Conservation (phyloP, 2,329 filamentous ascomycete species). For the Ophiobolus disseminans region DNA sequence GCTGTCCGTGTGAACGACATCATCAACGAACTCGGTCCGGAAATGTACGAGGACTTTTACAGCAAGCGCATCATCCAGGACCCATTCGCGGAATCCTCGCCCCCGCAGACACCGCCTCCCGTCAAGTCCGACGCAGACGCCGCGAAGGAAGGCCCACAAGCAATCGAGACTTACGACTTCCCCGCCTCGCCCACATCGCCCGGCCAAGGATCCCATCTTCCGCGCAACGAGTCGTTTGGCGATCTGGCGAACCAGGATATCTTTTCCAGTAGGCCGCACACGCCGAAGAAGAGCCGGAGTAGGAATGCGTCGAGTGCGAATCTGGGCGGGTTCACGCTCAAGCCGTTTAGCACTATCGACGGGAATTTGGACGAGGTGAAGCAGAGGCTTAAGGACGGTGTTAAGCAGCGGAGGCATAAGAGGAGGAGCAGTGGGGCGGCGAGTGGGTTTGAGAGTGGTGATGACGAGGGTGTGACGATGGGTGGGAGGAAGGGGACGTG, state of each 20-base stretch:
- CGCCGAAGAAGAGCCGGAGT: conserved; percentile 74
- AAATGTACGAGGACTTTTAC: conserved; percentile 89
- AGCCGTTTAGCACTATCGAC: conserved; percentile 71
- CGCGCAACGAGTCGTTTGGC: conserved; percentile 91
- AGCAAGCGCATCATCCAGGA: conserved; percentile 50
- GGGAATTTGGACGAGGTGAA: conserved; percentile 82
- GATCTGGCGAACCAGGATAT: conserved; percentile 87
- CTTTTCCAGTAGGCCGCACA: conserved; percentile 88
- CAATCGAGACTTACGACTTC: conserved; percentile 36
- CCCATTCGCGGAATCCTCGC: conserved; percentile 33
- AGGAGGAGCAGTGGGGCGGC: conserved; percentile 51
- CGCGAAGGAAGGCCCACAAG: conserved; percentile 18
- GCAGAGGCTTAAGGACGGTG: conserved; percentile 82
- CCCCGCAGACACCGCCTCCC: conserved; percentile 30
- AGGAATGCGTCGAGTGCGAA: conserved; percentile 64
- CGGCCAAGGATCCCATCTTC: conserved; percentile 45
- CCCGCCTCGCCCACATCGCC: conserved; percentile 34
- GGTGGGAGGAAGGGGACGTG: conserved; percentile 19
- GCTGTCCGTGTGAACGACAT: conserved; percentile 84
- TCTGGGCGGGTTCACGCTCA: conserved; percentile 69
- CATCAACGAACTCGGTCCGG: conserved; percentile 93
- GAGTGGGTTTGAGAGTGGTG: conserved; percentile 27
- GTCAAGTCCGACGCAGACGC: conserved; percentile 26
- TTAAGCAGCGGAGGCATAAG: conserved; percentile 76
- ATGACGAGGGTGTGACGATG: conserved; percentile 33